Evolutionary conservation across 768 basidiomycete genomes (phyloP).

Genomic region (Auriculariales sp.): DNA sequence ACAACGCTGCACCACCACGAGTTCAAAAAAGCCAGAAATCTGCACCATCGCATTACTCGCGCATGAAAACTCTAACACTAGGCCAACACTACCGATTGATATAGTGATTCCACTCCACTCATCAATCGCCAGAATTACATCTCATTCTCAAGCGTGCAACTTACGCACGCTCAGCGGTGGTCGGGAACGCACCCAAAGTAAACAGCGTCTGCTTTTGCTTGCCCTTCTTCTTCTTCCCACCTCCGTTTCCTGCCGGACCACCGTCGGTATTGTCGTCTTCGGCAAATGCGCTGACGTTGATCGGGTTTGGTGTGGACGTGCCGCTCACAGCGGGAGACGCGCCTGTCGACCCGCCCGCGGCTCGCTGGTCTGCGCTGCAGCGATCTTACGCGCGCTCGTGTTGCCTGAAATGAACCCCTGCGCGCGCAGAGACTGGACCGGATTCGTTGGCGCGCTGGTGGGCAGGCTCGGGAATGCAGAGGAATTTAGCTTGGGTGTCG

Average conservation of each 20-base stretch:
- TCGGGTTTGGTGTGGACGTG: constrained; percentile 5
- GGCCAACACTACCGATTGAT: no score
- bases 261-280: constrained; percentile 8
- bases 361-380: constrained; percentile 6
- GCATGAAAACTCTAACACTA: no score
- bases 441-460: background rate
- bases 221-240: constrained; percentile 64
- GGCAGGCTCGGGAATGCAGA: constrained; percentile 5
- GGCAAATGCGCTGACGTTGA: constrained; percentile 7
- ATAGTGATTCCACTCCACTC: no score
- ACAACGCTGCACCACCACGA: no score
- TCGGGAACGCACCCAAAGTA: constrained; percentile 38
- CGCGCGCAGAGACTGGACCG: background rate
- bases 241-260: constrained; percentile 13
- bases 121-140: no score
- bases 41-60: no score
- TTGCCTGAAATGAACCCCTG: background rate
- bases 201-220: constrained; percentile 81
- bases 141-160: no score
- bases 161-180: no score
- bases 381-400: background rate
- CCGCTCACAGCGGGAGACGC: constrained; percentile 5
- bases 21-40: no score
- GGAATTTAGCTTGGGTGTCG: background rate
- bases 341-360: background rate